Base-by-base conservation (phyloP, 768 basidiomycete genomes). In the Mycena crocata region DNA sequence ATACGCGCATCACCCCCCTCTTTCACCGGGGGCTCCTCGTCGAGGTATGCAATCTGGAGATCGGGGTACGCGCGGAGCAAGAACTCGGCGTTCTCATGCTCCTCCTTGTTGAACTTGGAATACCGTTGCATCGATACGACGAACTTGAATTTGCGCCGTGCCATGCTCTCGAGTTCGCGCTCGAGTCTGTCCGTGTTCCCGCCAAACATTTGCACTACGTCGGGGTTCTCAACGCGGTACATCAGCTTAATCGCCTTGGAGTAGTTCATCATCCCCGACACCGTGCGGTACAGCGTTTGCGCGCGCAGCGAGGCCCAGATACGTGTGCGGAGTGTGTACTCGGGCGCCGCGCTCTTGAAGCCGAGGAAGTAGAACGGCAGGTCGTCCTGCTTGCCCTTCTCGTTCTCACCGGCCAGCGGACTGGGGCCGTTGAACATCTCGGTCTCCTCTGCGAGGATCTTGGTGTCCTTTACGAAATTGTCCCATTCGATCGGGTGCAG, bases 221-320 rank as follows among this genome's bases (percentile, higher is more conserved):
- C 98, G 10, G 98, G 98, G 81, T 99, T 99, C 83, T 99, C 98
- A 45, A 99, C 98, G 62, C 97, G 95, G 79, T 99, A 97, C n/a
- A 99, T 87, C 37, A 99, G 83, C 78, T 99, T 99, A 89, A 99
- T 99, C 15, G 98, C 98, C 83, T 99, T 99, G 71, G 94, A 90
- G 79, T 99, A 99, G 82, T 99, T 99, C 98, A 99, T 99, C 94
- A 99, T 98, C 56, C 98, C 98, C 37, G 98, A 98, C 21, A 99
- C 97, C 17, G 98, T 99, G 70, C 98, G 90, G 77, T 99, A 99
- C 23, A 99, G 88, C 2, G 98, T 99, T 83, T 99, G 98, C 21
- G 98, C 98, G 58, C 98, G 94, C 12, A 99, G 88, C 7, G 97
- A 98, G 12, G 98, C 96, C 98, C 98, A 99, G 74, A 99, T 99